phyloP scores from a whole-genome alignment of 2,329 filamentous ascomycete species.

The Penicillium sp. region DNA sequence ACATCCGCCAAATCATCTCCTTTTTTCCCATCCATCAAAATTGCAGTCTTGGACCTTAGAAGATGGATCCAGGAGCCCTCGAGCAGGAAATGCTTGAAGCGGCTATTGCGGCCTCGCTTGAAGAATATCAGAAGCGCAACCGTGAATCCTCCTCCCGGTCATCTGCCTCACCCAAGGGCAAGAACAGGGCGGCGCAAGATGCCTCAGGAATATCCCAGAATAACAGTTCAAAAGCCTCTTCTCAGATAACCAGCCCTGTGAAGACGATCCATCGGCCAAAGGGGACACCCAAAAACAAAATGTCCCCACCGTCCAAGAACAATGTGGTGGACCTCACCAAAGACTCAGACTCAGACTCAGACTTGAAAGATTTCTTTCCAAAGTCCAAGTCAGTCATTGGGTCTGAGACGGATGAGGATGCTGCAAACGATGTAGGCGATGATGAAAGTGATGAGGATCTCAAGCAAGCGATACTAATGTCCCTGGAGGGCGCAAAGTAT shows the following conservation, averaged over 20 bases:
- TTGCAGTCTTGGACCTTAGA: not conserved
- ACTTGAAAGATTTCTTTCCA: slow-evolving; percentile 24
- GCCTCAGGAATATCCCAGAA: not conserved
- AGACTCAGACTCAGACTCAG: slow-evolving; percentile 33
- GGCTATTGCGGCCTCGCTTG: slow-evolving; percentile 8
- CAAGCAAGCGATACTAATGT: slow-evolving; percentile 37
- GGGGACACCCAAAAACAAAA: not conserved
- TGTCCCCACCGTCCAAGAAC: not conserved
- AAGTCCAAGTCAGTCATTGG: slow-evolving; percentile 32
- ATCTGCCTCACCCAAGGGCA: not conserved
- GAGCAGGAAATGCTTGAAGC: slow-evolving; percentile 1
- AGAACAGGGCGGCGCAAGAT: not conserved
- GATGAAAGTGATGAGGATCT: slow-evolving; percentile 38
- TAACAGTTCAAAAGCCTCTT: not conserved
- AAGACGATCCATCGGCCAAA: not conserved
- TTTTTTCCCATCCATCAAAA: not conserved
- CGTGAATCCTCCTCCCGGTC: not conserved
- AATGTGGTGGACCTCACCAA: slow-evolving; percentile 38
- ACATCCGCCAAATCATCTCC: not conserved
- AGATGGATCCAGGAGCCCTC: not conserved
- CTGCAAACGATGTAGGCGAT: slow-evolving; percentile 8
- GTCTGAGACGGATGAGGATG: slow-evolving; percentile 27
- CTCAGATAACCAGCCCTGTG: not conserved
- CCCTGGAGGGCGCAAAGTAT: slow-evolving; percentile 28
- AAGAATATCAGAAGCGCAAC: not conserved